phyloP scores from a whole-genome alignment of 2,329 filamentous ascomycete species.

The Dryadomyces quercivorus region DNA sequence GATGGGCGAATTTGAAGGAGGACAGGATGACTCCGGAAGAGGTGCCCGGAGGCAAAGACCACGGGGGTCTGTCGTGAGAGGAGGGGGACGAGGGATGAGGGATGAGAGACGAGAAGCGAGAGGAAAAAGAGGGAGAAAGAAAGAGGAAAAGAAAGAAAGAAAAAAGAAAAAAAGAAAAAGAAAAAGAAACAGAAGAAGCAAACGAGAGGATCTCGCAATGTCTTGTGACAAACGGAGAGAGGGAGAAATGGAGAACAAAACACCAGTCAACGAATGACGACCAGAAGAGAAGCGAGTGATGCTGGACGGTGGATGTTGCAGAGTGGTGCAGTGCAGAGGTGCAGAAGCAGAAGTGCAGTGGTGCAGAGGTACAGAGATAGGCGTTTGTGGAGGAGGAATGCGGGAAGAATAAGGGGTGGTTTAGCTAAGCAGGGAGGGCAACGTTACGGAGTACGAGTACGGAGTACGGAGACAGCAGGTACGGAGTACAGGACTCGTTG shows the following conservation, averaged over 20 bases:
- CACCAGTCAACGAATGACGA: background rate
- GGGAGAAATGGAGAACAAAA: background rate
- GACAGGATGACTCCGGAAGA: background rate
- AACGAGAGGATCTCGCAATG: background rate
- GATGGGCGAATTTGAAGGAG: constrained; percentile 14
- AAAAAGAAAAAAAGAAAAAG: background rate
- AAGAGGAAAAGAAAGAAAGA: background rate
- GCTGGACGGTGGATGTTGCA: background rate
- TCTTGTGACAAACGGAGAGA: background rate
- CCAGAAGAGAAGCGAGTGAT: background rate
- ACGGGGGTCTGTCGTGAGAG: background rate
- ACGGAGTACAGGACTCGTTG: too few species aligned
- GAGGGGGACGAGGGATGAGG: background rate
- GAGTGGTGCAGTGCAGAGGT: too few species aligned
- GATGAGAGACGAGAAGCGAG: background rate
- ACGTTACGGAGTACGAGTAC: too few species aligned
- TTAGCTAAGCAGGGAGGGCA: too few species aligned
- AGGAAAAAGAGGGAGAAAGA: background rate
- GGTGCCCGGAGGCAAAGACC: background rate
- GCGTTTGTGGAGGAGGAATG: too few species aligned
- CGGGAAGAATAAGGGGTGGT: too few species aligned
- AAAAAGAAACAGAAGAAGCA: background rate
- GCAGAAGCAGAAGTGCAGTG: too few species aligned
- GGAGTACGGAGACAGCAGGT: too few species aligned
- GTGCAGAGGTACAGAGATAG: too few species aligned